Evolutionary conservation across 1,284 basidiomycete species (phyloP).

Genomic region (Ceratobasidium sp.): DNA sequence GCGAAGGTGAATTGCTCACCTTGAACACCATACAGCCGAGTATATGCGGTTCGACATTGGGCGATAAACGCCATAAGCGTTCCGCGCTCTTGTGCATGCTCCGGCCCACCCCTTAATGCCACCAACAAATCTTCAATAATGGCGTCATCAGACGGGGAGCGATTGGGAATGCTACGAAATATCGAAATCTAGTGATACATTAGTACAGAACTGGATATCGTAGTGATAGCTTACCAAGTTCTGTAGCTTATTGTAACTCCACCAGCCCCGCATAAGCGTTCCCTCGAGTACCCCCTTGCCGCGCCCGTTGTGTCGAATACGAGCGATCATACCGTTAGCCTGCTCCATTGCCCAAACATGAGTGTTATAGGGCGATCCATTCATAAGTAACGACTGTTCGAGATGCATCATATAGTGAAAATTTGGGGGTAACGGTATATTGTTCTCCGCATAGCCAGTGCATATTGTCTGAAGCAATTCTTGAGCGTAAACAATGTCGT

Average conservation of each 20-base stretch:
- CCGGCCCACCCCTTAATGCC: background rate
- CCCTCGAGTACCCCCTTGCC: conserved; percentile 15
- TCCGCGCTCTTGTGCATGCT: conserved; percentile 21
- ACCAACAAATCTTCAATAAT: background rate
- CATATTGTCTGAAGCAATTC: background rate
- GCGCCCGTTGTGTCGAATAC: conserved; percentile 7
- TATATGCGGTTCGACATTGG: conserved; percentile 25
- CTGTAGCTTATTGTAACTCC: background rate
- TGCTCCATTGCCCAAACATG: conserved; percentile 36
- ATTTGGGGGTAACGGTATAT: background rate
- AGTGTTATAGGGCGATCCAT: conserved; percentile 20
- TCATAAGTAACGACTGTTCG: conserved; percentile 18
- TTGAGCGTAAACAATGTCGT: background rate
- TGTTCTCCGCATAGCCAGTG: background rate
- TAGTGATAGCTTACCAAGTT: conserved; percentile 4
- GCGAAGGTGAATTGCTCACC: background rate
- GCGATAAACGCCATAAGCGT: conserved; percentile 27
- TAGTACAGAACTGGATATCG: background rate
- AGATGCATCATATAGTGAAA: conserved; percentile 36
- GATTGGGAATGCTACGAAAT: background rate
- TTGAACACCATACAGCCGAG: conserved; percentile 11
- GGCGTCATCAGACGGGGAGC: background rate
- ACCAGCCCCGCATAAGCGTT: conserved; percentile 29
- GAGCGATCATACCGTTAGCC: background rate
- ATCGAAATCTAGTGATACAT: background rate